Evolutionary conservation across 176 grass and related monocot species (phyloP), one percentile per base, ranked within the genome.

Genomic region (Dactylis glomerata): DNA sequence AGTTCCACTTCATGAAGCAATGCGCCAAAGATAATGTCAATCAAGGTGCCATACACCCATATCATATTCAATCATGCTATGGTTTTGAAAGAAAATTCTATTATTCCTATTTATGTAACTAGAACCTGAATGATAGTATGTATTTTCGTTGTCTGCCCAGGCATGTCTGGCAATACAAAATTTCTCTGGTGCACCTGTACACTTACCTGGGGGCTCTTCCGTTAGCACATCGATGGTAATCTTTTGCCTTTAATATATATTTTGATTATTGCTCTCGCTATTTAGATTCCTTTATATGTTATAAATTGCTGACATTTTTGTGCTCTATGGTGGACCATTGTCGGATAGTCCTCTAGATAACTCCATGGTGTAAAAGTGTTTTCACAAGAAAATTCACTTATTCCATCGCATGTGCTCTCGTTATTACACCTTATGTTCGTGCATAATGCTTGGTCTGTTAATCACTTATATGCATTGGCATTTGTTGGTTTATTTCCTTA

Each of bases 81-180:
- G 38, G 28, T 73, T 73, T 20, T 83, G 36, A 16, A 83, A 61
- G 49, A 56, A 61, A 31, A 61, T 33, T 30, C 4, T 83, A 55
- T 85, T 57, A 30, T 14, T 64, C 17, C 17, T 78, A 23, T 71
- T 81, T 37, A 50, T 40, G 26, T 86, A 50, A 71, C 5, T 34
- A 40, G 22, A 37, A 68, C 38, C 78, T 92, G 76, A 86, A 82
- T 44, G 15, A 33, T 59, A 77, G 68, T 55, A 5, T 86, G 56
- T 46, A 84, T 73, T 51, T 85, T 89, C 23, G 11, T 76, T 63
- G 5, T 66, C 20, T 89, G 71, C 30, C 51, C 89, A 99, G 96
- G 90, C 86, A 94, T 79, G 79, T 89, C 56, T 95, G 93, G 93
- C 91, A 94, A 78, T 95, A 95, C 81, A 99, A 94, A 84, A 88